phyloP scores from a whole-genome alignment of 2,329 filamentous ascomycete genomes.

The Monascus ruber region DNA sequence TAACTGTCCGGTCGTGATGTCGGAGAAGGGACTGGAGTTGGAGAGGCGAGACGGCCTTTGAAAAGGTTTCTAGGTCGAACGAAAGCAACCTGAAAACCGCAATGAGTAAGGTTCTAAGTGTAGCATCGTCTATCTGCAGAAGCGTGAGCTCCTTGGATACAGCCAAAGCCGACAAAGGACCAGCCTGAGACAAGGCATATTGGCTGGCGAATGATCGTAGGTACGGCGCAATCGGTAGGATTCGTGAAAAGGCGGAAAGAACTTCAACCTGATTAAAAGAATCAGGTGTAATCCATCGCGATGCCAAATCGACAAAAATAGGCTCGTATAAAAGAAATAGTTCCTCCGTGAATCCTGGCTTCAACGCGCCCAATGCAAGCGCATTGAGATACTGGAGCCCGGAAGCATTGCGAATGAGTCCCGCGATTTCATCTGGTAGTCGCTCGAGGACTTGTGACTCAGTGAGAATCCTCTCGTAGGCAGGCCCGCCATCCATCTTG shows the following conservation, averaged over 20 bases:
- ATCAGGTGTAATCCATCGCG: slow-evolving; percentile 54
- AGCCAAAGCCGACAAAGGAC: slow-evolving; percentile 21
- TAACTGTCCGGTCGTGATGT: slow-evolving; percentile 47
- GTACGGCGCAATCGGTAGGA: slow-evolving; percentile 72
- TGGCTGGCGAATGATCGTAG: slow-evolving; percentile 61
- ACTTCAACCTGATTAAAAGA: slow-evolving; percentile 29
- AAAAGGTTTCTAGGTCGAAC: slow-evolving; percentile 60
- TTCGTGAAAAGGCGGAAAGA: slow-evolving; percentile 63
- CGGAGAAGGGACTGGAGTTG: slow-evolving; percentile 59
- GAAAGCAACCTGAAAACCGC: slow-evolving; percentile 68
- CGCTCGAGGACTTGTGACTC: slow-evolving; percentile 42
- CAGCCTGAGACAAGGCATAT: slow-evolving; percentile 23
- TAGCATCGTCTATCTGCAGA: slow-evolving; percentile 24
- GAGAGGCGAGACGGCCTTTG: slow-evolving; percentile 51
- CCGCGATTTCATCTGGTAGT: slow-evolving; percentile 59
- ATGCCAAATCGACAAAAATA: slow-evolving; percentile 70
- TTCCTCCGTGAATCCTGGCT: slow-evolving; percentile 56
- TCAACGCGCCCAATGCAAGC: slow-evolving; percentile 58
- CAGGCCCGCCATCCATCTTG: slow-evolving; percentile 28
- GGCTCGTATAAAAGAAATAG: slow-evolving; percentile 65
- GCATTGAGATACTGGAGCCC: slow-evolving; percentile 59
- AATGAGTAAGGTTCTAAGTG: slow-evolving; percentile 44
- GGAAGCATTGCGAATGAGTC: slow-evolving; percentile 52
- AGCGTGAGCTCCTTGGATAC: slow-evolving; percentile 18
- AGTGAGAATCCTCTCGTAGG: slow-evolving; percentile 41